Evolutionary conservation across 352 stramenopile genomes (phyloP), one percentile per base, ranked within the genome.

Genomic region (Phytopythium sindhum): DNA sequence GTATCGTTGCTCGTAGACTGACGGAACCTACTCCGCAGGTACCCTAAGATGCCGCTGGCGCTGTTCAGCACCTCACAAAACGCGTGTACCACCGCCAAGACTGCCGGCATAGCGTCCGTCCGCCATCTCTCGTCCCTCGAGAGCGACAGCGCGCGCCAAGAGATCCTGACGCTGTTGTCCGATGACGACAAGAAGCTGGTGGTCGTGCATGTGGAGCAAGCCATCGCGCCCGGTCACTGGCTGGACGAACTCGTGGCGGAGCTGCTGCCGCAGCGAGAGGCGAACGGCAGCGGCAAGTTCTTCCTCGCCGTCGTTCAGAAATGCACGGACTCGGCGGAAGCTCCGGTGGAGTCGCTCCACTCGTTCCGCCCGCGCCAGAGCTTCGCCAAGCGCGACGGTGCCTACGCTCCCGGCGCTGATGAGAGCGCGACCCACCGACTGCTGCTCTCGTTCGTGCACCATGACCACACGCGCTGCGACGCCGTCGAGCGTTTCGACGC

Each of bases 401-500:
- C 78, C 56, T 94, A 91, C 55, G 44, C 62, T 1, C 28, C 48
- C 17, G 48, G 48, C 9, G 35, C 63, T 1, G 24, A 61, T 0
- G 29, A 66, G 12, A 33, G 66, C 28, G 23, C 35, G 12, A 63
- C 59, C 2, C 62, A 57, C 19, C 80, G 81, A 15, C 61, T 94
- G 47, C 61, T 92, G 55, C 73, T 89, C 14, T 53, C 78, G 14
- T 89, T 75, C 63, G 77, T 80, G 60, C 84, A 75, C 50, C 69
- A 76, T 66, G 81, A 94, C 52, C 73, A 84, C 61, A 90, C 82
- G n/a, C 83, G 85, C 1, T 68, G 77, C 58, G 85, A 94, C 58
- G 65, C 47, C 0, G 81, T 78, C 23, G 64, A 79, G 50, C 53
- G 39, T 3, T 91, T 88, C 47, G 63, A 80, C 19, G 78, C 88